phyloP scores from a whole-genome alignment of 2,329 filamentous ascomycete species.

The Apiospora aurea region DNA sequence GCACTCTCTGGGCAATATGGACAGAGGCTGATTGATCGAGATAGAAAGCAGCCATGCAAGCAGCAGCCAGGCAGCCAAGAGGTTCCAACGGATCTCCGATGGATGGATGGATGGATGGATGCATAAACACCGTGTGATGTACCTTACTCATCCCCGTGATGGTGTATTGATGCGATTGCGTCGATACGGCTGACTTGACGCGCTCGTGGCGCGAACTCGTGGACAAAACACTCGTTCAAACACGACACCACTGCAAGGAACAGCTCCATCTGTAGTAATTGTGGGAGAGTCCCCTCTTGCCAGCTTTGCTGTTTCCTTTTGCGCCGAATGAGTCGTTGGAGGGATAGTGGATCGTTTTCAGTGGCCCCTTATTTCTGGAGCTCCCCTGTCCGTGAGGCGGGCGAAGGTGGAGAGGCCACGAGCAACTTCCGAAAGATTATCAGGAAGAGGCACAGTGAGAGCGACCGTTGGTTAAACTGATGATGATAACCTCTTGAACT shows the following conservation, averaged over 20 bases:
- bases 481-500: background rate
- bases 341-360: background rate
- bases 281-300: background rate
- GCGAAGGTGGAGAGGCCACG: background rate
- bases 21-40: background rate
- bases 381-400: background rate
- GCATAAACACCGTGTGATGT: background rate
- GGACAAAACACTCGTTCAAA: background rate
- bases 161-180: background rate
- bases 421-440: background rate
- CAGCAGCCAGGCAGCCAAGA: background rate
- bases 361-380: background rate
- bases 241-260: background rate
- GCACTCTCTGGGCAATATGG: background rate
- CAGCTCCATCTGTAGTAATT: background rate
- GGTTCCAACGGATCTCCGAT: background rate
- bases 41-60: too few species aligned
- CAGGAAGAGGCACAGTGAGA: background rate
- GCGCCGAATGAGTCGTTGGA: background rate
- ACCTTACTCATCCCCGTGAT: background rate
- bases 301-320: constrained; percentile 2
- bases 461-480: background rate
- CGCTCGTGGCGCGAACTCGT: background rate
- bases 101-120: background rate
- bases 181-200: background rate